A percentile compares a stretch with the other conserved stretches of the same genome.
These are phyloP conservation scores for Diaporthe caulivora DNA, from an alignment of 2,329 filamentous ascomycete genomes.

Conservation along the genomic window DNA sequence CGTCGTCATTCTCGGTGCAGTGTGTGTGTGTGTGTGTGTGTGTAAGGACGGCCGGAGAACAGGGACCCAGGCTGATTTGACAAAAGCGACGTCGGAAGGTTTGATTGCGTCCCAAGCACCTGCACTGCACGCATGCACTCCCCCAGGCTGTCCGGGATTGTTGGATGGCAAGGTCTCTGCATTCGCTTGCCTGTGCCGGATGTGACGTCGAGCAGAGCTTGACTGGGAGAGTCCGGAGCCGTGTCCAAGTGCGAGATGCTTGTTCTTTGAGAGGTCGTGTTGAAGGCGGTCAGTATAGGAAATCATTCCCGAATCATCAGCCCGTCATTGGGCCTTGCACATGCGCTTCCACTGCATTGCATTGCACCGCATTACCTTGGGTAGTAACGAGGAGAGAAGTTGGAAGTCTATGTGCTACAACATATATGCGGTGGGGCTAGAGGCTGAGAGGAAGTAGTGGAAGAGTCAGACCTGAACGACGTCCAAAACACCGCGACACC, in stretches of 20 bases:
- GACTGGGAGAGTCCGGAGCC: not conserved
- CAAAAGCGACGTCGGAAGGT: constrained; percentile 5
- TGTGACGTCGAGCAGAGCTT: constrained; percentile 17
- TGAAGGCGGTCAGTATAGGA: constrained; percentile 7
- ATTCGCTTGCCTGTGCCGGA: constrained; percentile 16
- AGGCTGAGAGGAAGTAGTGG: not conserved
- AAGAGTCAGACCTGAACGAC: not conserved
- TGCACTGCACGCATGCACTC: constrained; percentile 10
- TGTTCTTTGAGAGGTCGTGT: not conserved
- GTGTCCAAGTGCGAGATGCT: not conserved
- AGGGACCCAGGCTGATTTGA: not conserved
- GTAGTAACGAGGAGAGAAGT: not conserved
- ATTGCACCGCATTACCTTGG: constrained; percentile 18
- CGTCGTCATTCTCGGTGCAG: not conserved
- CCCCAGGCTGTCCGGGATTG: not conserved
- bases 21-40: not conserved
- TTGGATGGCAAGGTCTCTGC: not conserved
- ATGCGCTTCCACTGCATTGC: constrained; percentile 1
- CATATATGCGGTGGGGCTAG: not conserved
- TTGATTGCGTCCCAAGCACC: constrained; percentile 4
- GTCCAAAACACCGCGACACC: constrained; percentile 24
- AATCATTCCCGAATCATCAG: not conserved
- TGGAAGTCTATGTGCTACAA: not conserved
- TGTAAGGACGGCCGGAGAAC: not conserved
- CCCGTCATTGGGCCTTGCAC: constrained; percentile 1